Evolutionary conservation across 202 grass and related monocot species (phyloP).

Genomic region (Schoenoplectus triqueter): DNA sequence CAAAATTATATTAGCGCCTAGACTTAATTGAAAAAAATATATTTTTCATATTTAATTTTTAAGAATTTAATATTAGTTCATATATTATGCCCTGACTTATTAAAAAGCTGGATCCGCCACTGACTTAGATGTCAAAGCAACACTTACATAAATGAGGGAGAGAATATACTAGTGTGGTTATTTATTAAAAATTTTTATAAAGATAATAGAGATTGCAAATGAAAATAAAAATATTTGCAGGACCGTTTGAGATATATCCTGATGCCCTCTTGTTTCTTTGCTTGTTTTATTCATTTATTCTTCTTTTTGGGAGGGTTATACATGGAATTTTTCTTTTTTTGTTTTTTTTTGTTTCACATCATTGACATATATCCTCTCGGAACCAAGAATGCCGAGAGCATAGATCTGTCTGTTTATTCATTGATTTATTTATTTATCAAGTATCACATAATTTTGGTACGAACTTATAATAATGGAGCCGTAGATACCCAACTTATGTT

Average conservation of each 20-base stretch:
- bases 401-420: not conserved
- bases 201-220: not conserved
- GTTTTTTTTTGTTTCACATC: not conserved
- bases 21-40: too few species aligned
- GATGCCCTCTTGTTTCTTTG: not conserved
- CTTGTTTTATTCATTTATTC: not conserved
- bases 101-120: too few species aligned
- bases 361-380: not conserved
- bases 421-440: conserved; percentile 1
- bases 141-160: not conserved
- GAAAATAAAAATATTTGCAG: not conserved
- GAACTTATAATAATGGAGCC: conserved; percentile 15
- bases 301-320: conserved; percentile 2
- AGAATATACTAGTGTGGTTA: not conserved
- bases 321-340: not conserved
- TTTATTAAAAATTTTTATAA: not conserved
- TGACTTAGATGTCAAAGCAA: not conserved
- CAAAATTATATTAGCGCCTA: too few species aligned
- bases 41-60: too few species aligned
- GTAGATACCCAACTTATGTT: conserved; percentile 26
- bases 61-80: too few species aligned
- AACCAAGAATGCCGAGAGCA: not conserved
- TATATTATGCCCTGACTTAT: too few species aligned
- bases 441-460: not conserved
- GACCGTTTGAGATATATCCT: not conserved